Percentiles rank a stretch among this genome's conserved stretches.
Evolutionary conservation across 116 monocot species (phyloP).

Genomic region (Iris pallida): DNA sequence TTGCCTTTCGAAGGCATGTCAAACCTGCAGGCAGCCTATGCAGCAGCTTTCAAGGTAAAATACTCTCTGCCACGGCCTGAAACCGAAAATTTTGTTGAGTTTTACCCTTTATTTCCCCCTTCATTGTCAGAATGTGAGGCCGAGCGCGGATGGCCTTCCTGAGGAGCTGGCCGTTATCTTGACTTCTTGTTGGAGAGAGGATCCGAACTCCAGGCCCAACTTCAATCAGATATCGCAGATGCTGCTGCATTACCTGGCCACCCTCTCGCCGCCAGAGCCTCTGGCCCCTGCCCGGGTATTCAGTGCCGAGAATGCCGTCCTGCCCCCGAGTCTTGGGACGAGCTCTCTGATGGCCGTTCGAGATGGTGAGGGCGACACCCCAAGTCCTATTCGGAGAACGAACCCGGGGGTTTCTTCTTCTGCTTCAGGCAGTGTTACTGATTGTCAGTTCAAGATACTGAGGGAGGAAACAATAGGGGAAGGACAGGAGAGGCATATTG

Average conservation of each 20-base stretch:
- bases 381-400: slow-evolving; percentile 26
- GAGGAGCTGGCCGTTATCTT: slow-evolving; percentile 57
- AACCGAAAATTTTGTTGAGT: too few relatives aligned
- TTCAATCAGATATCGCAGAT: slow-evolving; percentile 88
- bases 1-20: slow-evolving; percentile 72
- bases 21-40: slow-evolving; percentile 62
- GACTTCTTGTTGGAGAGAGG: slow-evolving; percentile 91
- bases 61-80: too few relatives aligned
- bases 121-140: slow-evolving; percentile 62
- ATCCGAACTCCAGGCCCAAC: slow-evolving; percentile 78
- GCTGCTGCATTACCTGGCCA: slow-evolving; percentile 62
- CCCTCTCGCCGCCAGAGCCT: slow-evolving; percentile 44
- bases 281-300: slow-evolving; percentile 45
- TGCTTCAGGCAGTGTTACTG: slow-evolving; percentile 65
- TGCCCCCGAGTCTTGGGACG: slow-evolving; percentile 90
- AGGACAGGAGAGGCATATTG: too few relatives aligned
- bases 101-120: too few relatives aligned
- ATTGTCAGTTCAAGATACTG: neutral
- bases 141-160: slow-evolving; percentile 77
- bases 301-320: slow-evolving; percentile 58
- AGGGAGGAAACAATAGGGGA: too few relatives aligned
- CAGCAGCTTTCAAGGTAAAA: slow-evolving; percentile 67
- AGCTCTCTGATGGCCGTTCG: slow-evolving; percentile 78
- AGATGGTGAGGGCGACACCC: slow-evolving; percentile 52
- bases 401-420: slow-evolving; percentile 48